Conservation (phyloP, 2,329 filamentous ascomycete genomes). For the Colletotrichum plurivorum region DNA sequence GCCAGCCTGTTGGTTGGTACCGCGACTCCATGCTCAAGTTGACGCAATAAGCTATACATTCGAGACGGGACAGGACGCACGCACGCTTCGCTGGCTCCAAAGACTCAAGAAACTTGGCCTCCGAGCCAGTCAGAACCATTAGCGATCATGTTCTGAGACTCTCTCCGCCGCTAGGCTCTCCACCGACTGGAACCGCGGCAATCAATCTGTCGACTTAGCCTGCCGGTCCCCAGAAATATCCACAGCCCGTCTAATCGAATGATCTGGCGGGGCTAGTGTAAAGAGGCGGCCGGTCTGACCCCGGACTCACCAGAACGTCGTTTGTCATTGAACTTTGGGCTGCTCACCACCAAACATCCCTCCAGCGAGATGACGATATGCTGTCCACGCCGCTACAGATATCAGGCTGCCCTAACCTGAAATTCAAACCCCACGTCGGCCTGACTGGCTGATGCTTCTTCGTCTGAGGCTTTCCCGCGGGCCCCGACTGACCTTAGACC, state of each 20-base stretch:
- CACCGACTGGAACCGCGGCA: conserved; percentile 23
- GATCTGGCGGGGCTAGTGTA: conserved; percentile 16
- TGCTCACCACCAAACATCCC: conserved; percentile 13
- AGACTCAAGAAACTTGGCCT: background rate
- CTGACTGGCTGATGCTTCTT: conserved; percentile 8
- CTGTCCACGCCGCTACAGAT: conserved; percentile 5
- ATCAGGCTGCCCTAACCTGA: no score
- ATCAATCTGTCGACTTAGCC: conserved; percentile 26
- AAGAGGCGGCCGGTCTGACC: conserved; percentile 20
- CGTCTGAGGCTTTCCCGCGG: conserved; percentile 6
- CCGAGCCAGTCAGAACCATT: conserved; percentile 14
- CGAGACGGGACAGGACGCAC: conserved; percentile 1
- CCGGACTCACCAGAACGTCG: conserved; percentile 20
- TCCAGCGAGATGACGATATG: conserved; percentile 28
- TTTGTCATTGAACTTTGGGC: conserved; percentile 5
- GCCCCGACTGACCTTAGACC: conserved; percentile 6
- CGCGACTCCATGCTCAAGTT: conserved; percentile 2
- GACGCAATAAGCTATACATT: conserved; percentile 5
- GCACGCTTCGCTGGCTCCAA: background rate
- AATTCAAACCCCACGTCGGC: conserved; percentile 2
- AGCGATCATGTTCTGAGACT: conserved; percentile 17
- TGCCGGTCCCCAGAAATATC: conserved; percentile 23
- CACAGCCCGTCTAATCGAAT: conserved; percentile 23
- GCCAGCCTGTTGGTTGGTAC: background rate
- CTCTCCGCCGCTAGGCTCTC: conserved; percentile 16